Conservation (phyloP, 441 rosid genomes). For the Sinapis alba region DNA sequence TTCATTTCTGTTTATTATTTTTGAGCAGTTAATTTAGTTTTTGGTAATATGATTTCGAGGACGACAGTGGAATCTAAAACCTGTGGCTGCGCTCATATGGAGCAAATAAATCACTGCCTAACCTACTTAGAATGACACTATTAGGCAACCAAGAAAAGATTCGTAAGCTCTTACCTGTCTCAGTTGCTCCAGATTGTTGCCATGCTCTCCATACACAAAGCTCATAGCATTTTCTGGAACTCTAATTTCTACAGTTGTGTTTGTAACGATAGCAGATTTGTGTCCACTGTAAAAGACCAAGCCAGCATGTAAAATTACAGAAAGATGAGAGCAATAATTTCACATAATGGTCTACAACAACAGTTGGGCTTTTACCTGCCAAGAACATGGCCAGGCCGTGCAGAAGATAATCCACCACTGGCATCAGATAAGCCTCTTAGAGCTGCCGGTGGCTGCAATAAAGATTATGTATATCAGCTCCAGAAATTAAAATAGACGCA, state of each 20-base stretch:
- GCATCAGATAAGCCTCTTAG: constrained; percentile 50
- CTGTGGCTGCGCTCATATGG: constrained; percentile 21
- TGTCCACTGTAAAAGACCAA: constrained; percentile 61
- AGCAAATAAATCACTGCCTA: constrained; percentile 8
- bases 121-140: constrained; percentile 3
- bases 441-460: constrained; percentile 57
- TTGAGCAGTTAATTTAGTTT: not conserved
- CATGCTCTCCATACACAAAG: constrained; percentile 82
- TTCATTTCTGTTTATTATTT: not conserved
- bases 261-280: constrained; percentile 79
- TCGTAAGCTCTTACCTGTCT: constrained; percentile 64
- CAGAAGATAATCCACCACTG: constrained; percentile 58
- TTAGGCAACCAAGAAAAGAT: constrained; percentile 6
- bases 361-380: constrained; percentile 61
- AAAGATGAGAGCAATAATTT: not conserved
- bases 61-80: constrained; percentile 14
- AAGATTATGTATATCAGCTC: constrained; percentile 24
- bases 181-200: constrained; percentile 71
- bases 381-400: constrained; percentile 60
- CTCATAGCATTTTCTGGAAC: constrained; percentile 75
- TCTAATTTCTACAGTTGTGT: constrained; percentile 79
- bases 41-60: constrained; percentile 3
- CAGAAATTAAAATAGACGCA: constrained; percentile 1
- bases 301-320: constrained; percentile 13
- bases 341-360: not conserved